Conservation (phyloP, 768 basidiomycete species). For the Psilocybe tampanensis region DNA sequence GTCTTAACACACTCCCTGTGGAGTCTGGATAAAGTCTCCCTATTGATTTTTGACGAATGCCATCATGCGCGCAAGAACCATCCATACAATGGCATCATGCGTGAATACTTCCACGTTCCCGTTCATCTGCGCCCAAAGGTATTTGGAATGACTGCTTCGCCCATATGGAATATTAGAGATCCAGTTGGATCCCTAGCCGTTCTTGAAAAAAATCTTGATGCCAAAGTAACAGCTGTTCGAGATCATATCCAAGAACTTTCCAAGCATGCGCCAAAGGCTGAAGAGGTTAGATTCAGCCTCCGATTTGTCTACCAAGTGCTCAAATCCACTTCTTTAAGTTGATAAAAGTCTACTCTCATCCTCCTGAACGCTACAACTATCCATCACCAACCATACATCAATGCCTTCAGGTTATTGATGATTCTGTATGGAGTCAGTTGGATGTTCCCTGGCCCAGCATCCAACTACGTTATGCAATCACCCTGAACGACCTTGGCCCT, state of each 20-base stretch:
- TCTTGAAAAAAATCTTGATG: slow-evolving; percentile 72
- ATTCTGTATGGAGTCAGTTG: slow-evolving; percentile 51
- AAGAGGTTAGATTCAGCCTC: slow-evolving; percentile 50
- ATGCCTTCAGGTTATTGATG: slow-evolving; percentile 37
- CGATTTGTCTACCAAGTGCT: background rate
- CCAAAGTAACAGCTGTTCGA: slow-evolving; percentile 75
- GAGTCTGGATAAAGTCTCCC: slow-evolving; percentile 64
- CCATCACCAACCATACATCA: slow-evolving; percentile 47
- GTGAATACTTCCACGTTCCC: slow-evolving; percentile 56
- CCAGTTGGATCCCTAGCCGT: slow-evolving; percentile 61
- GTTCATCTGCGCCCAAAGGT: slow-evolving; percentile 64
- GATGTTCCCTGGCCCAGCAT: slow-evolving; percentile 62
- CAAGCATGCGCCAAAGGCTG: slow-evolving; percentile 61
- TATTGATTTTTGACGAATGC: slow-evolving; percentile 83
- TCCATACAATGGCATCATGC: slow-evolving; percentile 79
- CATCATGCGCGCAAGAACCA: slow-evolving; percentile 80
- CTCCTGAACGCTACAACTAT: slow-evolving; percentile 57
- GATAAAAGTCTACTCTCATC: slow-evolving; percentile 55
- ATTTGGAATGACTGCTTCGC: slow-evolving; percentile 94
- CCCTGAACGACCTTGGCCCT: slow-evolving; percentile 66
- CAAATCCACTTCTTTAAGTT: slow-evolving; percentile 39
- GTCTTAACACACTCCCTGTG: slow-evolving; percentile 82
- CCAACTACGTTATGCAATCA: slow-evolving; percentile 62
- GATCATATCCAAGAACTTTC: slow-evolving; percentile 68
- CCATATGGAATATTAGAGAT: slow-evolving; percentile 79